Base-by-base conservation (phyloP, 495 filamentous ascomycete genomes). In the Penicillium chermesinum region DNA sequence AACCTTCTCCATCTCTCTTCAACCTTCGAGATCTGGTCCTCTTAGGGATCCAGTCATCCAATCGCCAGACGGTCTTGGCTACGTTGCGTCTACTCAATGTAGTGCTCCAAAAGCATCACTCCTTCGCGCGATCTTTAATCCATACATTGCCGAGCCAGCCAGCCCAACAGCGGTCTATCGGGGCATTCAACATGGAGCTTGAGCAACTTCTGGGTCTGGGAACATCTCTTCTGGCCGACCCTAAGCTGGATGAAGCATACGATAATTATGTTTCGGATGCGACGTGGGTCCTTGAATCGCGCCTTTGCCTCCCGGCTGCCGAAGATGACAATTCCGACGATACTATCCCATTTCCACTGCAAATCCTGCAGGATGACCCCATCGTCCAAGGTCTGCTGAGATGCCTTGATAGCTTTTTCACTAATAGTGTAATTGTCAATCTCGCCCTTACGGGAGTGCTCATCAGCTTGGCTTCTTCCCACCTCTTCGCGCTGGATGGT, bases 11-110 rank as follows among this genome's bases (percentile, higher is more conserved):
- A 7, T 79, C 86, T 27, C 75, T 98, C 1, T 96, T 96, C 71
- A 97, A 91, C 58, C 73, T 98, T 30, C 85, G 89, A 37, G 93
- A 97, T 67, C 76, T 99, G n/a, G 81, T 93, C 22, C 74, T 91
- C 2, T 81, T 86, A 12, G 91, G 90, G 58, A 74, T 96, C n/a
- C 74, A 79, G 50, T 97, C 94, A 3, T 74, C 74, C 20, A 95
- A 89, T 57, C 79, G 86, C 30, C 91, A 96, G 56, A 97, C 93
- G 3, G 82, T 95, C 13, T 81, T 87, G 43, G 87, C 91, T 17
- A 95, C 91, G 2, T 71, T 99, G 14, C 87, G 88, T 41, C 77
- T 99, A 2, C 72, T 91, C 16, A 86, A 87, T 21, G 83, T 88
- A 21, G 85, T 97, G 48, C 74, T 97, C 46, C 83, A 85, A 58